Conservation (phyloP, 345 rosid species). For the Boechera divaricarpa region DNA sequence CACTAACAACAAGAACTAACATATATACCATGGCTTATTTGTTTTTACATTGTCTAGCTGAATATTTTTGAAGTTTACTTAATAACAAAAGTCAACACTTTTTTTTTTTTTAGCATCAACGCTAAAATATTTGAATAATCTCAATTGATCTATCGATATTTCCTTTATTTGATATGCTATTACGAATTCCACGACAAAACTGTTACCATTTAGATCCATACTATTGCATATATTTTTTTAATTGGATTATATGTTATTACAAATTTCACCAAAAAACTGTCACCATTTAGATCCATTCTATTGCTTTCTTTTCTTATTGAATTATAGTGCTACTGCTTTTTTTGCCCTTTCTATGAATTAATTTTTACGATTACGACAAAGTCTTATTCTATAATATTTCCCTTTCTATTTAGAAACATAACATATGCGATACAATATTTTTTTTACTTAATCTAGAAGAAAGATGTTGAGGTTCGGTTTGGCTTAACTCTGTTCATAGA, state of each 20-base stretch:
- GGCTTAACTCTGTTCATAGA: slow-evolving; percentile 7
- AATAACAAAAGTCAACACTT: not conserved
- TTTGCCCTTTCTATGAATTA: not conserved
- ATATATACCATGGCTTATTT: slow-evolving; percentile 3
- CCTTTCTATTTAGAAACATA: not conserved
- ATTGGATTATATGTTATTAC: slow-evolving; percentile 13
- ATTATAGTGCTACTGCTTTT: slow-evolving; percentile 24
- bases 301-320: slow-evolving; percentile 40
- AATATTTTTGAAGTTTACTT: not conserved
- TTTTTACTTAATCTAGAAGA: slow-evolving; percentile 5
- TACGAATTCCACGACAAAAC: slow-evolving; percentile 14
- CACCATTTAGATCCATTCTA: slow-evolving; percentile 33
- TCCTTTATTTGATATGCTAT: not conserved
- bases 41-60: slow-evolving; percentile 10
- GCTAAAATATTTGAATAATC: not conserved
- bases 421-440: not conserved
- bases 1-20: slow-evolving; percentile 8
- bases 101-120: not conserved
- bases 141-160: not conserved
- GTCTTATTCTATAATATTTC: not conserved
- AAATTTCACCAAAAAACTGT: slow-evolving; percentile 10
- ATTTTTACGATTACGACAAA: slow-evolving; percentile 32
- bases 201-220: slow-evolving; percentile 28
- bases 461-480: slow-evolving; percentile 13
- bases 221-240: slow-evolving; percentile 15